Conservation (phyloP, 805 yeast genomes). For the Sugiyamaella chiloensis region DNA sequence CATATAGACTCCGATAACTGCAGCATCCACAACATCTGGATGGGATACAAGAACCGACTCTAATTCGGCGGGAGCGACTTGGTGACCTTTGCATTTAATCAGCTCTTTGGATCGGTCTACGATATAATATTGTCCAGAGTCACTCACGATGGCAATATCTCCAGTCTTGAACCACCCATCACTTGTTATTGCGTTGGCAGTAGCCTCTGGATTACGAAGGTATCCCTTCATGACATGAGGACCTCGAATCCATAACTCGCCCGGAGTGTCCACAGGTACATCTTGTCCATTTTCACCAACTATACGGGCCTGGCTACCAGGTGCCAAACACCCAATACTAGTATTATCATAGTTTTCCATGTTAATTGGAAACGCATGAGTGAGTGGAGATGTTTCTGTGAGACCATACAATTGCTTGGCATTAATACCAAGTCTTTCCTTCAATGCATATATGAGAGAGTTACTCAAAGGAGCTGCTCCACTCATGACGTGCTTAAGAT, state of each 20-base stretch:
- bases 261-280: constrained; percentile 46
- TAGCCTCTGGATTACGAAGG: constrained; percentile 46
- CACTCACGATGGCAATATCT: constrained; percentile 48
- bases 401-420: constrained; percentile 30
- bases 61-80: constrained; percentile 92
- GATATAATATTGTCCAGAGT: constrained; percentile 46
- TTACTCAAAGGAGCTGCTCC: constrained; percentile 47
- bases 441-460: constrained; percentile 22
- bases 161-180: constrained; percentile 52
- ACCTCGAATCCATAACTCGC: constrained; percentile 52
- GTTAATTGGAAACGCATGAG: constrained; percentile 19
- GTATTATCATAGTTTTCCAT: constrained; percentile 41
- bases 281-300: constrained; percentile 41
- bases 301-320: constrained; percentile 51
- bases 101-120: constrained; percentile 35
- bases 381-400: constrained; percentile 20
- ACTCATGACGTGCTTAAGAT: constrained; percentile 39
- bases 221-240: constrained; percentile 50
- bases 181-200: constrained; percentile 40
- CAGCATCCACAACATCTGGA: constrained; percentile 75
- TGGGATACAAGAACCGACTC: constrained; percentile 79
- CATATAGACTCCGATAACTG: constrained; percentile 72
- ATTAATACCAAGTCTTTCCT: constrained; percentile 13
- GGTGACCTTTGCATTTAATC: constrained; percentile 59
- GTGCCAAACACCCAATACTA: constrained; percentile 40